A percentile compares a stretch with the other conserved stretches of the same genome.
These are phyloP conservation scores for Poteriospumella lacustris DNA, from an alignment of 108 stramenopile species.

Conservation along the genomic window DNA sequence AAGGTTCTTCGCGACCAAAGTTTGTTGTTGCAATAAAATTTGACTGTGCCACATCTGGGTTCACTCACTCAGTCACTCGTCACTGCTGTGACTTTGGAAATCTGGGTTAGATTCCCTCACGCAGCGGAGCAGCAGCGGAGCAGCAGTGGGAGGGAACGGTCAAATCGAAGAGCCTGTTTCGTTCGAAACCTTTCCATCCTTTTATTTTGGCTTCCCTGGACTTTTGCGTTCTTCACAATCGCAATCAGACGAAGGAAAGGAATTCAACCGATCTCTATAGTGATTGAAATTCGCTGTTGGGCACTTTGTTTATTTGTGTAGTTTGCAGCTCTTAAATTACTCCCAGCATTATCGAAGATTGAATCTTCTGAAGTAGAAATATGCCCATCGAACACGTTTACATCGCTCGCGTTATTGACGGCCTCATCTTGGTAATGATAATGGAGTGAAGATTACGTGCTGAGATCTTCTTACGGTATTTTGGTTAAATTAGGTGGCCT, in stretches of 20 bases:
- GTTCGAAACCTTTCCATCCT: background rate
- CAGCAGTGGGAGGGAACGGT: background rate
- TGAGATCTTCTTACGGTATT: background rate
- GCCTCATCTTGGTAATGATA: slow-evolving; percentile 34
- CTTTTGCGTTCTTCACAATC: no score
- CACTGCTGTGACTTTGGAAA: no score
- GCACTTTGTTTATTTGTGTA: no score
- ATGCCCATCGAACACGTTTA: slow-evolving; percentile 29
- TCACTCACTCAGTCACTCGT: no score
- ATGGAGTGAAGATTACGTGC: background rate
- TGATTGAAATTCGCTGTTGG: no score
- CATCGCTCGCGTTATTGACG: slow-evolving; percentile 42
- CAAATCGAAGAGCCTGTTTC: background rate
- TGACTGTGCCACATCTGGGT: background rate
- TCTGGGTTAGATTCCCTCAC: background rate
- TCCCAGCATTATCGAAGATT: no score
- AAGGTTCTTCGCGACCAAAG: no score
- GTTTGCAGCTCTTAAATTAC: no score
- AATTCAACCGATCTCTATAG: no score
- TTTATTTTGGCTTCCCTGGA: no score
- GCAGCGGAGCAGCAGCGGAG: background rate
- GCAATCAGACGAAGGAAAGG: no score
- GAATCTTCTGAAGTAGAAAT: no score
- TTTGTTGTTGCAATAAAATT: background rate
- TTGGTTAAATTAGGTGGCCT: background rate